Conservation (phyloP, 2,329 filamentous ascomycete genomes). For the Graphilbum ipis-grandicollis region DNA sequence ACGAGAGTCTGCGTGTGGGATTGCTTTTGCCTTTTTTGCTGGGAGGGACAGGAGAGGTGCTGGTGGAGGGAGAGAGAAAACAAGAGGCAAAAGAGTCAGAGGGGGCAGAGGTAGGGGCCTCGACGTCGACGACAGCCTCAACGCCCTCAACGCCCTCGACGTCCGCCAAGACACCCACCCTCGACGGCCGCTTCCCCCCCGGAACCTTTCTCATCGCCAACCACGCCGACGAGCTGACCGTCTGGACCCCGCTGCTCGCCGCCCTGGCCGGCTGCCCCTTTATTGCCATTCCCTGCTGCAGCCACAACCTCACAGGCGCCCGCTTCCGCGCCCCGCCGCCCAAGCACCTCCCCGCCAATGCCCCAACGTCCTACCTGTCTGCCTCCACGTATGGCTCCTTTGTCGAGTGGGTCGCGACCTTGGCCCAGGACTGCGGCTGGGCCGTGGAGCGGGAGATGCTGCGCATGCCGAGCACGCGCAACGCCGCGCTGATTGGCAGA, state of each 20-base stretch:
- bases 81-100: background rate
- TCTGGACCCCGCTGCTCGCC: conserved; percentile 86
- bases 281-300: conserved; percentile 90
- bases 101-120: too few species aligned
- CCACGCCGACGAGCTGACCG: conserved; percentile 88
- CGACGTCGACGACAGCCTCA: background rate
- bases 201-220: conserved; percentile 92
- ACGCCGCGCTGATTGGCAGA: conserved; percentile 64
- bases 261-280: conserved; percentile 62
- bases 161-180: conserved; percentile 16
- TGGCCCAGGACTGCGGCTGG: conserved; percentile 60
- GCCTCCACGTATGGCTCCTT: conserved; percentile 69
- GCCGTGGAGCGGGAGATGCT: conserved; percentile 67
- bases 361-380: conserved; percentile 24
- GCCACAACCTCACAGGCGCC: conserved; percentile 64
- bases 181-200: conserved; percentile 48
- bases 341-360: conserved; percentile 24
- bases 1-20: conserved; percentile 18
- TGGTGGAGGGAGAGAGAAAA: background rate
- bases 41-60: background rate
- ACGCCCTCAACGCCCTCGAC: background rate
- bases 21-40: conserved; percentile 18
- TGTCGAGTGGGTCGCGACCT: conserved; percentile 55
- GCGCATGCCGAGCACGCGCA: conserved; percentile 82
- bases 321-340: conserved; percentile 46